These are phyloP conservation scores for Arachnomyces sp. DNA, from an alignment of 2,329 filamentous ascomycete species.

Conservation along the genomic window DNA sequence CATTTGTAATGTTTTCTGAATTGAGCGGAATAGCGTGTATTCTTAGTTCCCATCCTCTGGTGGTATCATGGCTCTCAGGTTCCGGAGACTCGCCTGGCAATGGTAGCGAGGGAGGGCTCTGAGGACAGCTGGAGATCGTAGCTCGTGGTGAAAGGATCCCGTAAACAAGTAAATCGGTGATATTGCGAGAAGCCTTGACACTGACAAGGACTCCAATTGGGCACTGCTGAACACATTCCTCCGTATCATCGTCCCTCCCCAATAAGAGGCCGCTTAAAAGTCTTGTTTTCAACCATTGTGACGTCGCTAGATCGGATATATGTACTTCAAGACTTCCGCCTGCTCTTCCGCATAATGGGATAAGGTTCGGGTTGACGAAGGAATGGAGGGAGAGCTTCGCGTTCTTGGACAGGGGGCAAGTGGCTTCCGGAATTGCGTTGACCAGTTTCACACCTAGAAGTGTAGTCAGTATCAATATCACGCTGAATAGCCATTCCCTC, in stretches of 20 bases:
- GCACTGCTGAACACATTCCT: conserved; percentile 25
- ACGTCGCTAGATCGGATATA: conserved; percentile 22
- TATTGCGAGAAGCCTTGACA: conserved; percentile 18
- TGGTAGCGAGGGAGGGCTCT: conserved; percentile 29
- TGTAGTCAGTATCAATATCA: conserved; percentile 2
- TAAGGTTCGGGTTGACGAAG: conserved; percentile 33
- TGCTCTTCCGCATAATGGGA: conserved; percentile 33
- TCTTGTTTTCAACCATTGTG: conserved; percentile 32
- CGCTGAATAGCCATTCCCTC: too few relatives aligned
- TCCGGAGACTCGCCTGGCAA: conserved; percentile 16
- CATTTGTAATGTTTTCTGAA: conserved; percentile 24
- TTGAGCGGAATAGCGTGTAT: conserved; percentile 32
- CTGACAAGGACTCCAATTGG: conserved; percentile 31
- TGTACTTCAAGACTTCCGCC: conserved; percentile 34
- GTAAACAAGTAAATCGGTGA: conserved; percentile 32
- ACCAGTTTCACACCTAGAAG: conserved; percentile 26
- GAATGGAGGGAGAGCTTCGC: conserved; percentile 25
- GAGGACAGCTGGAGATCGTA: conserved; percentile 21
- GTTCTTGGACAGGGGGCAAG: conserved; percentile 26
- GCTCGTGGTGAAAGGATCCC: conserved; percentile 26
- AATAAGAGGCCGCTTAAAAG: conserved; percentile 28
- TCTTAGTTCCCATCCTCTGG: conserved; percentile 22
- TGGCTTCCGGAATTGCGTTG: conserved; percentile 24
- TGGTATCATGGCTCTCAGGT: conserved; percentile 4
- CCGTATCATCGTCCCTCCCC: conserved; percentile 20